Base-by-base conservation (phyloP, 208 protist species). In the Leishmania amazonensis region DNA sequence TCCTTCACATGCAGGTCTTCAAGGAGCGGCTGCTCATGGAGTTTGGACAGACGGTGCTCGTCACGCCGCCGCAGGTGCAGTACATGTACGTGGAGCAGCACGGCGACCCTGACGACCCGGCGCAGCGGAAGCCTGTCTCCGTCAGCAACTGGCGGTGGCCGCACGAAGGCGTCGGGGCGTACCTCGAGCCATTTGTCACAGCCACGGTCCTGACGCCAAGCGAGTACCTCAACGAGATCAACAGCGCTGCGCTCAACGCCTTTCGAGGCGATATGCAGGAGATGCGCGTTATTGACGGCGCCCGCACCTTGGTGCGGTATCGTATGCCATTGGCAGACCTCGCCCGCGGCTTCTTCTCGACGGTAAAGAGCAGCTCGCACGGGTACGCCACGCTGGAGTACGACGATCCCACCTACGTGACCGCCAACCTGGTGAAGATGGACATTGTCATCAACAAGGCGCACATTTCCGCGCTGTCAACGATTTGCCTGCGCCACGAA, bases 1-100 rank as follows among this genome's bases (percentile, higher is more conserved):
- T 99, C 76, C 90, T 99, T 28, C 99, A 99, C 90, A 99, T 99
- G 98, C 97, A 99, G 57, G 98, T 99, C 0, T 99, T 99, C 79
- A 93, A 96, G 64, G 95, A 99, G 85, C 92, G 99, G 35, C 88
- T 99, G 54, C 89, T 99, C 57, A 77, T 88, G 49, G 98, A 99
- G 85, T 98, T 99, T 91, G 88, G 93, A 17, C 87, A 94, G 60
- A 81, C 91, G 15, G 96, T 99, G 45, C 92, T 99, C 40, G 94
- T 98, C 19, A 99, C 98, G n/a, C 90, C 95, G 40, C 97, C 98
- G 31, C 95, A 98, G 57, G 98, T 99, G 74, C 94, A 97, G 75
- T 99, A 98, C 87, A 89, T 90, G 82, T 96, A 90, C 76, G 88
- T 90, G 76, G 85, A 85, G 72, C 77, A 71, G 54, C 82, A 87